These are phyloP conservation scores for Eimeria maxima DNA, from an alignment of 169 alveolate genomes.

Conservation along the genomic window DNA sequence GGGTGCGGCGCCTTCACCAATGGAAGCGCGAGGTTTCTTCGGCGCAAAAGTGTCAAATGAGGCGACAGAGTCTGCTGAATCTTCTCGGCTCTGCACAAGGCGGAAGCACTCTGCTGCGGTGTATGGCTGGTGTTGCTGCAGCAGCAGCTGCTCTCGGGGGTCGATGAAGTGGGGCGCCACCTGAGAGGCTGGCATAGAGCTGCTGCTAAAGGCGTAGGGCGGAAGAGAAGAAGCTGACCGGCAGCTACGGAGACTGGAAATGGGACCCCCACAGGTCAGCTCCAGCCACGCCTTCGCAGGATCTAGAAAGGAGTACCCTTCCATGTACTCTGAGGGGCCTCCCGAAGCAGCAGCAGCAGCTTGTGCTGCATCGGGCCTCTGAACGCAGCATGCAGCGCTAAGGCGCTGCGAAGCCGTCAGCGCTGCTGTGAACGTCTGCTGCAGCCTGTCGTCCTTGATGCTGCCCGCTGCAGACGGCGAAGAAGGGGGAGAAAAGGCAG, in stretches of 20 bases:
- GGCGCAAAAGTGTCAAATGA: slow-evolving; percentile 45
- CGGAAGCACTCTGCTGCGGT: slow-evolving; percentile 70
- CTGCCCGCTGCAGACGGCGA: slow-evolving; percentile 35
- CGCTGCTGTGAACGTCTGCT: slow-evolving; percentile 27
- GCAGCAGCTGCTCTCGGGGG: slow-evolving; percentile 17
- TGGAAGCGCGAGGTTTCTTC: slow-evolving; percentile 19
- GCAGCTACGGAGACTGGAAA: not conserved
- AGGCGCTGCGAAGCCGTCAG: slow-evolving; percentile 55
- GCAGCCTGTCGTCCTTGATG: not conserved
- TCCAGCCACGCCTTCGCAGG: slow-evolving; percentile 37
- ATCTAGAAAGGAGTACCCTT: slow-evolving; percentile 40
- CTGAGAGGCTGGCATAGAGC: not conserved
- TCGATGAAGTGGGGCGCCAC: not conserved
- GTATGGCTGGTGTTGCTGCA: slow-evolving; percentile 61
- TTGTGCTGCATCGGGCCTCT: not conserved
- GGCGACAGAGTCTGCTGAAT: slow-evolving; percentile 32
- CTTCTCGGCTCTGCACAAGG: slow-evolving; percentile 43
- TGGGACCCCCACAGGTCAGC: slow-evolving; percentile 21
- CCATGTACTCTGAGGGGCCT: not conserved
- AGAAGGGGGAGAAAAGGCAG: slow-evolving; percentile 22
- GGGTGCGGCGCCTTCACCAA: not conserved
- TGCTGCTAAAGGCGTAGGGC: not conserved
- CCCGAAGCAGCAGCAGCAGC: not conserved
- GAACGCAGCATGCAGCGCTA: slow-evolving; percentile 51
- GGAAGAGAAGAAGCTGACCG: not conserved